Base-by-base conservation (phyloP, 306 rosid genomes). In the Inga leiocalycina region DNA sequence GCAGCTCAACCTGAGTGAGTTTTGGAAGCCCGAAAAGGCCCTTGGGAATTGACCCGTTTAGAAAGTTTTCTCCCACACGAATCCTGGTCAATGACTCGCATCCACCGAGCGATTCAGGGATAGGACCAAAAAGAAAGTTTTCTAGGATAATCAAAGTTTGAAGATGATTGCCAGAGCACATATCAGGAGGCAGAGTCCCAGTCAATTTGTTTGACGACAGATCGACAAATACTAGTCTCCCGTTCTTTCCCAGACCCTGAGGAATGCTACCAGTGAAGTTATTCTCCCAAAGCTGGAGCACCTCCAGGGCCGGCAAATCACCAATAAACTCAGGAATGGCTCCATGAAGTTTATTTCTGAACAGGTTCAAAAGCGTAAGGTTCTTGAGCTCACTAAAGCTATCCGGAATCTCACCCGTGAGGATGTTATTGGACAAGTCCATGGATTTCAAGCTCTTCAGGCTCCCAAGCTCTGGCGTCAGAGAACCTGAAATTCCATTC, bases 181-280 rank as follows among this genome's bases (percentile, higher is more conserved):
- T 77, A 32, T 93, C 68, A 34, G 94, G 92, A 54, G 99, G 99
- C 8, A 95, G 85, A 24, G 90, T 83, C 2, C 99, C 99, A 3
- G 97, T 95, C 78, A 95, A 77, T 74, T 93, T 95, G 90, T 93
- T 95, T 0, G 99, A 93, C 3, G 99, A 95, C 71, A 95, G 86
- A 83, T 95, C 99, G 0, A 93, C 80, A 48, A 84, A 45, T 11
- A 79, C 88, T 70, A 95, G 94, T 85, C 65, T 95, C 12, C 99
- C 97, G 15, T 95, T 95, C 71, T 84, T 91, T 20, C 99, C 99
- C 68, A 95, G 75, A 43, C 96, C 88, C 62, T 68, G 87, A 19
- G 99, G 99, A 75, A 95, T 92, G 68, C 86, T 88, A 2, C 93
- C 99, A 0, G 99, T 95, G 90, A 95, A 92, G 88, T 95, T 95